Percentiles rank a stretch among this genome's conserved stretches.
Conservation (phyloP, 2,329 filamentous ascomycete species). For the Neoascochyta sp. region DNA sequence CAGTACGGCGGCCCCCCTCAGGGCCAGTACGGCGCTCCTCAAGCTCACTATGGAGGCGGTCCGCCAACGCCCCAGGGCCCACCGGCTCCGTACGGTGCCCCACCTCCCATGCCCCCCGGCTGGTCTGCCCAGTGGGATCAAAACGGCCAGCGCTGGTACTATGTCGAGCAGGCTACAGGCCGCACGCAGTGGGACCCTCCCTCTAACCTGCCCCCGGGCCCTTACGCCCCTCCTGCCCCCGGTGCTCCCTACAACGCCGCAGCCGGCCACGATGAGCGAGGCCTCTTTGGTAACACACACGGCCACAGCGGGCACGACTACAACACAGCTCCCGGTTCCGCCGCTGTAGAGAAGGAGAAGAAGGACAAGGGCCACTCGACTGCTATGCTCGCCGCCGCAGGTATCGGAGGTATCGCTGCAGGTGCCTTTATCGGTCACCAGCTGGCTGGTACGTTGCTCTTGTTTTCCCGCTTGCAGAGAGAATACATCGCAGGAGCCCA, state of each 20-base stretch:
- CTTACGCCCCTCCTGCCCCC: slow-evolving; percentile 31
- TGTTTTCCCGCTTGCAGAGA: too few relatives aligned
- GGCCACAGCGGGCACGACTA: slow-evolving; percentile 25
- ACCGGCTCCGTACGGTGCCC: slow-evolving; percentile 44
- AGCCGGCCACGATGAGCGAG: slow-evolving; percentile 26
- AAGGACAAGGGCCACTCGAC: slow-evolving; percentile 43
- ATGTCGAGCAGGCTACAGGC: slow-evolving; percentile 59
- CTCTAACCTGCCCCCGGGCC: slow-evolving; percentile 30
- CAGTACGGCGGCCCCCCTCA: slow-evolving; percentile 27
- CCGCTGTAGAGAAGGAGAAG: slow-evolving; percentile 36
- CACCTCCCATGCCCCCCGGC: slow-evolving; percentile 51
- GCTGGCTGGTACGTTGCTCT: slow-evolving; percentile 48
- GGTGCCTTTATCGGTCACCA: slow-evolving; percentile 57
- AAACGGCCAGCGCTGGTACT: slow-evolving; percentile 60
- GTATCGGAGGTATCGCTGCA: slow-evolving; percentile 57
- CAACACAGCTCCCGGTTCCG: slow-evolving; percentile 22
- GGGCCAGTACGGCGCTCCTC: slow-evolving; percentile 24
- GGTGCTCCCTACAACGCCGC: slow-evolving; percentile 21
- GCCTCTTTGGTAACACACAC: slow-evolving; percentile 26
- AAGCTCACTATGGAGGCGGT: slow-evolving; percentile 20
- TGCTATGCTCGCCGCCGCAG: slow-evolving; percentile 54
- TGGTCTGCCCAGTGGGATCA: slow-evolving; percentile 64
- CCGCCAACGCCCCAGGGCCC: slow-evolving; percentile 29
- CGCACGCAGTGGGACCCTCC: slow-evolving; percentile 64
- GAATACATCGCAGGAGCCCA: background rate